phyloP scores from a whole-genome alignment of 148 eudicot genomes.

The Silene uniflora region DNA sequence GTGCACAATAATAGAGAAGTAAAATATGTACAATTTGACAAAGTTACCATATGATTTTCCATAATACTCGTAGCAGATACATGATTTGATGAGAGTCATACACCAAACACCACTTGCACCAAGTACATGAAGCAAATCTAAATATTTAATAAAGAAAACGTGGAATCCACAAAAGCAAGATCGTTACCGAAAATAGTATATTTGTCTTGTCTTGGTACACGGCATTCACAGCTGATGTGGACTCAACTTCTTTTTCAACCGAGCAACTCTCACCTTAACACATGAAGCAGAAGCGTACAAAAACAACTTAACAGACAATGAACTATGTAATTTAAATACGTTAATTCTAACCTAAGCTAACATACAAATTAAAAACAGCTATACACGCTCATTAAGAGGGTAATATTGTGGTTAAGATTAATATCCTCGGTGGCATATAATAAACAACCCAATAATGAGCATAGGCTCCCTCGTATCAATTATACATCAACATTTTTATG shows the following conservation, averaged over 20 bases:
- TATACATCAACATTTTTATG: background rate
- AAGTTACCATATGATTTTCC: background rate
- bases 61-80: too few relatives aligned
- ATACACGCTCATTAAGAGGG: background rate
- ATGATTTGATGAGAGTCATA: background rate
- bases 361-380: background rate
- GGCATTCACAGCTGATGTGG: slow-evolving; percentile 68
- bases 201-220: slow-evolving; percentile 98
- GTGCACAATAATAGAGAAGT: background rate
- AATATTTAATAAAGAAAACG: background rate
- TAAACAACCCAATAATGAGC: background rate
- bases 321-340: background rate
- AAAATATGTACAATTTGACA: slow-evolving; percentile 1
- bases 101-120: slow-evolving; percentile 2
- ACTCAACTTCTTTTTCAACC: slow-evolving; percentile 85
- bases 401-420: background rate
- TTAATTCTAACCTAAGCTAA: slow-evolving; percentile 1
- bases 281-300: slow-evolving; percentile 10
- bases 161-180: background rate
- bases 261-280: slow-evolving; percentile 92
- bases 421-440: background rate
- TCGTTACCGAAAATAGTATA: slow-evolving; percentile 85
- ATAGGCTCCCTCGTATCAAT: background rate
- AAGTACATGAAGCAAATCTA: background rate
- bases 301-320: background rate